Evolutionary conservation across 495 filamentous ascomycete species (phyloP).

Genomic region (Geopyxis carbonaria): DNA sequence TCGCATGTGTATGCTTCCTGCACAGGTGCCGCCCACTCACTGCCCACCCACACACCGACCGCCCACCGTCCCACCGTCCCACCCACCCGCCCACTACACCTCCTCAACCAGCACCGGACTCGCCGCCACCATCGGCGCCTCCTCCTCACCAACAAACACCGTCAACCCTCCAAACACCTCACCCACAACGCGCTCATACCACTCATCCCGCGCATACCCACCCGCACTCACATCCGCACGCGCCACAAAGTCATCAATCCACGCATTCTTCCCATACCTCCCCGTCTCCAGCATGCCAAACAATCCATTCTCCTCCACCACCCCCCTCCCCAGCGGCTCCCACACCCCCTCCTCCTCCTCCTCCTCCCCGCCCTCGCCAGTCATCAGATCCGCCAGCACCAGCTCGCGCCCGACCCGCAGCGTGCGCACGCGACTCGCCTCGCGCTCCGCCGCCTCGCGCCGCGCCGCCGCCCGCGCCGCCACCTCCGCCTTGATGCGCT

Average conservation of each 20-base stretch:
- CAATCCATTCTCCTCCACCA: conserved; percentile 48
- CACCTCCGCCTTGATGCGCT: conserved; percentile 47
- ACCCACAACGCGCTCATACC: conserved; percentile 58
- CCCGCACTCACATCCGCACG: conserved; percentile 28
- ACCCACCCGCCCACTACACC: too few species aligned
- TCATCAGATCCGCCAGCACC: conserved; percentile 30
- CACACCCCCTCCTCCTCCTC: conserved; percentile 57
- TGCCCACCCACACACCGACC: too few species aligned
- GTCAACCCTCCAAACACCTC: conserved; percentile 84
- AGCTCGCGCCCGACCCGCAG: conserved; percentile 32
- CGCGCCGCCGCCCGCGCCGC: conserved; percentile 37
- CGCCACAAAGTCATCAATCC: conserved; percentile 1
- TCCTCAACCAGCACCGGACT: too few species aligned
- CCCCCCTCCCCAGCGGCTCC: conserved; percentile 64
- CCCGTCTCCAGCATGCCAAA: conserved; percentile 45
- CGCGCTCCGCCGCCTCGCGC: conserved; percentile 44
- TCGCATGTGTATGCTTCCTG: too few species aligned
- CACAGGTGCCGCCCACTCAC: too few species aligned
- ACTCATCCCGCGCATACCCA: conserved; percentile 68
- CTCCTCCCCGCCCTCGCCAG: conserved; percentile 24
- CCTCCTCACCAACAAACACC: conserved; percentile 64
- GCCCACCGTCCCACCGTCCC: too few species aligned
- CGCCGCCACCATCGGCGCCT: too few species aligned
- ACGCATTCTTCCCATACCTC: conserved; percentile 32
- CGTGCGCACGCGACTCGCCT: conserved; percentile 31